Conservation (phyloP, 169 alveolate genomes). For the Plasmodium ovale region DNA sequence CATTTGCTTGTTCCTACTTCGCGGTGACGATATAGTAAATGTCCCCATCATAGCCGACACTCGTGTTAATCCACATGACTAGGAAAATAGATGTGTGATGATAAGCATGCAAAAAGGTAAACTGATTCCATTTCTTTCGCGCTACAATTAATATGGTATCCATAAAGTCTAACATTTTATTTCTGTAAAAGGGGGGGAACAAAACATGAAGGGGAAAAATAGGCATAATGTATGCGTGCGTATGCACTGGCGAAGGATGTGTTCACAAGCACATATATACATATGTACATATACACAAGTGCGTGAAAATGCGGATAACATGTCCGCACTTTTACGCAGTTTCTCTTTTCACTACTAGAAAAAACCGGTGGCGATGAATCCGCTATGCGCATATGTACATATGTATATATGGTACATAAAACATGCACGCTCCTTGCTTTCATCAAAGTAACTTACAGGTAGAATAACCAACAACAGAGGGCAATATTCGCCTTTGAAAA, state of each 20-base stretch:
- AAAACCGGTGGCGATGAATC: no score
- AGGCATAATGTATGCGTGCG: not conserved
- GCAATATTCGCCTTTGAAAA: slow-evolving; percentile 51
- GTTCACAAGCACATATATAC: no score
- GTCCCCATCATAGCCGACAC: slow-evolving; percentile 84
- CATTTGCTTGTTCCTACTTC: slow-evolving; percentile 63
- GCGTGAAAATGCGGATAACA: no score
- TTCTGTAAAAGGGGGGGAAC: slow-evolving; percentile 2
- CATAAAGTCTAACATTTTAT: slow-evolving; percentile 75
- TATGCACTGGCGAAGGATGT: no score
- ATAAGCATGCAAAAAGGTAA: slow-evolving; percentile 81
- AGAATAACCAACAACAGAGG: slow-evolving; percentile 53
- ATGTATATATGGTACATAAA: not conserved
- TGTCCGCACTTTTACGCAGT: no score
- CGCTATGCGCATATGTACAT: not conserved
- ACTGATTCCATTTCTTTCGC: slow-evolving; percentile 80
- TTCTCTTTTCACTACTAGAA: no score
- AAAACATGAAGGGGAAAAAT: not conserved
- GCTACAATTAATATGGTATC: slow-evolving; percentile 78
- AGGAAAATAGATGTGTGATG: slow-evolving; percentile 80
- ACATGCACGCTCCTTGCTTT: not conserved
- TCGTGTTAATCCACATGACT: slow-evolving; percentile 81
- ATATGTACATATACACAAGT: not conserved
- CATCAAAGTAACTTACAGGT: slow-evolving; percentile 41
- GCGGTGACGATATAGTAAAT: slow-evolving; percentile 76